Base-by-base conservation (phyloP, 1,284 basidiomycete genomes). In the Sphaerobolus stellatus region DNA sequence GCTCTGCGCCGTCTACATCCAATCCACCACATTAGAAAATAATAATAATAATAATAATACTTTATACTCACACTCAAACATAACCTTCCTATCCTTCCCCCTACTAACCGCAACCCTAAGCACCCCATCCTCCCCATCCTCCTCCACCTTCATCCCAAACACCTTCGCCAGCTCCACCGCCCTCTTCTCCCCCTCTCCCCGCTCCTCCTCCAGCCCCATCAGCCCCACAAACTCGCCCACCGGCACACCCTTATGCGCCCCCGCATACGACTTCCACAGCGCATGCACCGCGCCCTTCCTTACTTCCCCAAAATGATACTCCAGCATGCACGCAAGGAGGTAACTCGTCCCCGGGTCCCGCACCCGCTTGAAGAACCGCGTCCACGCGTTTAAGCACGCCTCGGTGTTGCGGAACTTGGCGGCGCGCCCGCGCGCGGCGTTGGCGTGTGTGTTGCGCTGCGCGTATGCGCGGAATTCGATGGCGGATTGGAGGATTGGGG, bases 401-500 rank as follows among this genome's bases (percentile, higher is more conserved):
- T 18, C 24, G 14, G 27, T 83, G 13, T 36, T 54, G 27, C 53
- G 53, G 29, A 43, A 54, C 28, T 54, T 54, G 13, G 33, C 36
- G 88, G 74, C 22, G 82, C 79, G 7, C 63, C 66, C 4, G 75
- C 86, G 22, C 83, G 76, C 65, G 18, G 77, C 71, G 8, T 86
- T 75, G 1, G 74, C 60, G 0, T 83, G 84, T 0, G 66, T 75
- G 66, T 89, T 91, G 59, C 79, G 79, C 64, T 97, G 96, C 1
- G 94, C 91, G 38, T 87, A 82, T 25, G 81, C 72, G 4, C 92
- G 88, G 60, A 98, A 88, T 25, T 83, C 78, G 24, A 92, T 88
- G 1, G 91, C 92, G 31, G 90, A 77, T 66, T 90, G 84, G 60
- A 96, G 88, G 16, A 90, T 81, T 0, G 90, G 86, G 62, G 94